Base-by-base conservation (phyloP, 1,284 basidiomycete species). In the Meripilus lineatus region DNA sequence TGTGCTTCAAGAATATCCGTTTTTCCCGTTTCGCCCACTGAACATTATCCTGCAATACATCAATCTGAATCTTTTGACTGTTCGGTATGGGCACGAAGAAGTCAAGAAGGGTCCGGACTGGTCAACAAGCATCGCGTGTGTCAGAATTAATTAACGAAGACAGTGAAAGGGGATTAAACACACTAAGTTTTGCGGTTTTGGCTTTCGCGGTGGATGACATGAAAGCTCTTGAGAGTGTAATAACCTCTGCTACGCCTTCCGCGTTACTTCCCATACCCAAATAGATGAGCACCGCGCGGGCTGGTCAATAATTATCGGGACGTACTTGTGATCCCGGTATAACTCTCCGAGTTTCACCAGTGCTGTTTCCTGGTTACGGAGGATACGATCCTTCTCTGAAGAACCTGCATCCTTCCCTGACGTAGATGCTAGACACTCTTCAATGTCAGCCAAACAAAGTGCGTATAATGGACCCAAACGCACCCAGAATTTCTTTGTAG, bases 191-290 rank as follows among this genome's bases (percentile, higher is more conserved):
- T 2, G 95, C 94, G 0, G 95, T 97, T 70, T 99, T 99, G 6
- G 96, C 95, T 66, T 99, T 99, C 21, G 95, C 94, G 1, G 93
- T 93, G 13, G 88, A 87, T 0, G 89, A 87, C 83, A 97, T 93
- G 71, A 96, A 95, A 0, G 84, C 78, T 43, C 93, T 75, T 0
- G 92, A 95, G 24, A 87, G 77, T 0, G 83, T 87, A 44, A 98
- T 90, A 11, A 96, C 84, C 47, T 91, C 79, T 2, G 93, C 90
- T 2, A 99, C 75, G 20, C 88, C 89, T 49, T 84, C 67, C 4
- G 90, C 83, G 69, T 97, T 89, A 57, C 91, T 94, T 52, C 5
- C 34, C 22, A 44, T 2, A 2, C 20, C 48, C 7, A 21, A 5
- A 22, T 14, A 17, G 25, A 36, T 46, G 21, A 36, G 24, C 15